Evolutionary conservation across 192 early-diverging fungal genomes (phyloP).

Genomic region (Endogone sp.): DNA sequence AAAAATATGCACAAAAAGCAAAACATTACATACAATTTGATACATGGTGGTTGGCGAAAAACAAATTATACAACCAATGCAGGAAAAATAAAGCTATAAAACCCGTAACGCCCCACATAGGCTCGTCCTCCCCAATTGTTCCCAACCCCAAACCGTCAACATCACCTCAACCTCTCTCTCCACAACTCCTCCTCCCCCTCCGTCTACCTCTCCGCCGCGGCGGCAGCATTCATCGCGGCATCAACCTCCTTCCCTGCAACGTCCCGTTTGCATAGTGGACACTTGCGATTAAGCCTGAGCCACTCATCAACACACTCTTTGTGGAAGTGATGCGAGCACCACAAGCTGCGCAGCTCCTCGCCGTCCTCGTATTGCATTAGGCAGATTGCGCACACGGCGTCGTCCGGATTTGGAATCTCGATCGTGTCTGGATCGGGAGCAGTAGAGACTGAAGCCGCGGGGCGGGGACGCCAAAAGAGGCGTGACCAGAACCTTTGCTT

Average conservation of each 20-base stretch:
- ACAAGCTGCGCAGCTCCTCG: constrained; percentile 67
- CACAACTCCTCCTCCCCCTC: no score
- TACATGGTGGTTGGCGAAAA: no score
- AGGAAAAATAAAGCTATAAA: no score
- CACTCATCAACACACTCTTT: constrained; percentile 80
- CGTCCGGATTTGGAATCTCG: constrained; percentile 43
- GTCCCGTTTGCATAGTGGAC: constrained; percentile 73
- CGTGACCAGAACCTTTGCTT: neutral
- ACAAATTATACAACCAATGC: no score
- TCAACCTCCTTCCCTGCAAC: constrained; percentile 33
- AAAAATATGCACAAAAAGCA: no score
- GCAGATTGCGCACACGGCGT: constrained; percentile 77
- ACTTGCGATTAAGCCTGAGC: constrained; percentile 68
- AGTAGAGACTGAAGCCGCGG: neutral
- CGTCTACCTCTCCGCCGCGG: no score
- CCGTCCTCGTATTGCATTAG: constrained; percentile 71
- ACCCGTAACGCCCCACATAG: no score
- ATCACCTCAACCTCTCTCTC: no score
- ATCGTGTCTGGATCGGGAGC: neutral
- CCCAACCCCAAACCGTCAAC: no score
- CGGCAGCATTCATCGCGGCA: no score
- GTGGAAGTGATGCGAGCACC: constrained; percentile 81
- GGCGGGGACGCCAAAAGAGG: neutral
- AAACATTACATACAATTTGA: no score
- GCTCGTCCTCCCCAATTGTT: no score